These are phyloP conservation scores for Huntiella abstrusa DNA, from an alignment of 2,329 filamentous ascomycete genomes.

Conservation along the genomic window DNA sequence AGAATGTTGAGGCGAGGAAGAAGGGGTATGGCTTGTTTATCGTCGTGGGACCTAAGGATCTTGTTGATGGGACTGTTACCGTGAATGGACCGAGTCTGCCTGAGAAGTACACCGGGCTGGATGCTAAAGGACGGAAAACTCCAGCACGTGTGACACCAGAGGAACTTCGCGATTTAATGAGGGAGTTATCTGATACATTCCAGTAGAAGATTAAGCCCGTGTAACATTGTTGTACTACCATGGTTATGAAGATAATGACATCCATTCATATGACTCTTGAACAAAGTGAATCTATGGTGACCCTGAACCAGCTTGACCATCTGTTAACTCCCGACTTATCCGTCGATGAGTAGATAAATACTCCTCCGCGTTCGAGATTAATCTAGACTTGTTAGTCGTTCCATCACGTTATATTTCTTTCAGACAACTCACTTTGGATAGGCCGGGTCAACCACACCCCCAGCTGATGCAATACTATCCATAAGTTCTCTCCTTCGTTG, in stretches of 20 bases:
- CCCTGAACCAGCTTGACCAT: background rate
- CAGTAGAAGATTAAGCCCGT: conserved; percentile 18
- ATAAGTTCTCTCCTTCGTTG: conserved; percentile 39
- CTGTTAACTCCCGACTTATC: background rate
- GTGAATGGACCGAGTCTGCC: conserved; percentile 24
- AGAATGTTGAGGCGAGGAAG: conserved; percentile 50
- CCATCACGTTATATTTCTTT: background rate
- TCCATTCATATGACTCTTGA: background rate
- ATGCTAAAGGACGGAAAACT: conserved; percentile 6
- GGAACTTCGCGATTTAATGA: conserved; percentile 27
- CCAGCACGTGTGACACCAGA: conserved; percentile 25
- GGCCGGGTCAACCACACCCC: conserved; percentile 30
- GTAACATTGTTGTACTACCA: conserved; percentile 6
- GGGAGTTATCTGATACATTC: conserved; percentile 27
- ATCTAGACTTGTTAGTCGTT: conserved; percentile 10
- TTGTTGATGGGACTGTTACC: conserved; percentile 36
- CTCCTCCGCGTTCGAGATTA: conserved; percentile 6
- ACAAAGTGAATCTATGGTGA: background rate
- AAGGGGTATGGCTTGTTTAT: conserved; percentile 59
- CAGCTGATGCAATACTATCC: conserved; percentile 36
- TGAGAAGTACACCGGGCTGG: background rate
- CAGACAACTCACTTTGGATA: conserved; percentile 7
- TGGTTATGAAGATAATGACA: background rate
- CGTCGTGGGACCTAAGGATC: conserved; percentile 49
- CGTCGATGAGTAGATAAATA: conserved; percentile 3